Base-by-base conservation (phyloP, 2,329 filamentous ascomycete genomes). In the Mycosphaerella arachidis region DNA sequence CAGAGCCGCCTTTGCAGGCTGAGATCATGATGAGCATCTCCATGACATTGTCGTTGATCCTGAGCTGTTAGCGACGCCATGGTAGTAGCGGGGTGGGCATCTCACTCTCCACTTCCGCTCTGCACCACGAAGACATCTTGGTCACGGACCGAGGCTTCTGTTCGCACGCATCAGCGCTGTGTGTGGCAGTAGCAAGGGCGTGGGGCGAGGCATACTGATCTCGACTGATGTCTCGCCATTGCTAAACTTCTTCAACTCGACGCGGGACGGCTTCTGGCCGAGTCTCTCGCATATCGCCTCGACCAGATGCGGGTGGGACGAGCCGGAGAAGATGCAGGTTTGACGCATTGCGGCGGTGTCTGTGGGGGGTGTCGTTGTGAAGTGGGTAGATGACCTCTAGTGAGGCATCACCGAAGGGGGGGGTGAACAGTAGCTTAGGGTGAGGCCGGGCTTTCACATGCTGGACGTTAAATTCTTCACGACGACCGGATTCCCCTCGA, bases 81-180 rank as follows among this genome's bases (percentile, higher is more conserved):
- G 13, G 40, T 40, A 46, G 16, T 40, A 45, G 37, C 50, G 43
- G 24, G 35, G 48, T 50, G 57, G 60, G 56, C 33, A 54, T 68
- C 77, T 53, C 73, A 81, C 79, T 89, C 91, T 73, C 86, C 84
- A 78, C 94, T 97, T 66, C 94, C 94, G 64, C 93, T 97, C 81
- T 99, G 94, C 62, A 99, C 89, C 74, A 99, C 93, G 76, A 97
- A 99, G 70, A 99, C 93, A 83, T 99, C 93, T 77, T 97, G 95
- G 74, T 99, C 95, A 68, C 94, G 90, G 66, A 99, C 92, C 29
- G 86, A 88, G 54, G 79, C 79, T 70, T 80, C 78, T 81, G n/a
- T 65, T 24, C 43, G 18, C 12, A 29, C 48, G 56, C 58, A 64
- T 71, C 64, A 72, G 67, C 60, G 40, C 57, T 45, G 56, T 40